Percentiles rank a stretch among this genome's conserved stretches.
phyloP scores from a whole-genome alignment of 208 protist genomes.

The Wallacemonas rigidus region DNA sequence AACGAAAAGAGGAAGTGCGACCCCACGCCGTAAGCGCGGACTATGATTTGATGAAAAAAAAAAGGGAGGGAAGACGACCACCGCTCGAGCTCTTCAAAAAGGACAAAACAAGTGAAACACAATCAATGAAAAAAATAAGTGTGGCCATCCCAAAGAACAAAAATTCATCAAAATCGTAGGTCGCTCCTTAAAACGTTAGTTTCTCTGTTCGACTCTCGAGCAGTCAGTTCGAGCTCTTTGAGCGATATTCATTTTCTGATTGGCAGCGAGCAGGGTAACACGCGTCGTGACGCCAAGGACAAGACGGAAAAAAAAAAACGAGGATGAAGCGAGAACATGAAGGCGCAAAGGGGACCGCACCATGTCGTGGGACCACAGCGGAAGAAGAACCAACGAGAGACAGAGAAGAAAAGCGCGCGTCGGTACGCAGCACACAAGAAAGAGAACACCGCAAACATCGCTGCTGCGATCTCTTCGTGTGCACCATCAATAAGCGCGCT shows the following conservation, averaged over 20 bases:
- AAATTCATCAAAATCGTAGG: neutral
- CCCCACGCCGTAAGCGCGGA: neutral
- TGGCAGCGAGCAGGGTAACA: neutral
- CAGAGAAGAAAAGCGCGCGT: no score
- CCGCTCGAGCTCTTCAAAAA: slow-evolving; percentile 11
- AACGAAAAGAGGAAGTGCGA: neutral
- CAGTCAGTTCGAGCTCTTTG: slow-evolving; percentile 1
- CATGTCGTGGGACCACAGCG: no score
- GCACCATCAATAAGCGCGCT: no score
- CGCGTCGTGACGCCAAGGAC: no score
- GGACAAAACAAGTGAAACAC: slow-evolving; percentile 4
- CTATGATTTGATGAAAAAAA: neutral
- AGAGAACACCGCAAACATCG: no score
- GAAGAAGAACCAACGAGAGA: no score
- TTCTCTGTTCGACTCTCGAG: slow-evolving; percentile 8
- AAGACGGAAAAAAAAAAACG: slow-evolving; percentile 1
- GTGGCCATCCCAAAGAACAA: slow-evolving; percentile 1
- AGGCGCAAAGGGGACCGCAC: neutral
- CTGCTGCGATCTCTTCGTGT: no score
- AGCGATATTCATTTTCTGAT: slow-evolving; percentile 4
- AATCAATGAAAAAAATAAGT: slow-evolving; percentile 17
- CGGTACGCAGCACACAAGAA: no score
- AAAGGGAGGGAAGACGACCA: slow-evolving; percentile 2
- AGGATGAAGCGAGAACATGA: neutral
- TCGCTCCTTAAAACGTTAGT: neutral